These are phyloP conservation scores for Astrothelium subdiscretum DNA, from an alignment of 495 filamentous ascomycete genomes.

Conservation along the genomic window DNA sequence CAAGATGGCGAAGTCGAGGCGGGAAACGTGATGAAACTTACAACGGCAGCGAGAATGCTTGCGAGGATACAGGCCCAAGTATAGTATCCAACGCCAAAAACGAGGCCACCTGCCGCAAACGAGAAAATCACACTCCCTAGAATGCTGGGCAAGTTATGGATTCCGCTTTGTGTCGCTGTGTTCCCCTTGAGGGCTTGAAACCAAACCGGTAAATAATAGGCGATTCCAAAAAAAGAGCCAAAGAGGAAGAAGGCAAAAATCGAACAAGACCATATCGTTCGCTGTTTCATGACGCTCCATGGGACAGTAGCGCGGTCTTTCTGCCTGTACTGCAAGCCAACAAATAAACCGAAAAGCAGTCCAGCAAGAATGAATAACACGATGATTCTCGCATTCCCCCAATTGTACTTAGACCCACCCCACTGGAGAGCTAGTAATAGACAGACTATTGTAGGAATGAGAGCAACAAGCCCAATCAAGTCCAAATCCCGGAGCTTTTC, in stretches of 20 bases:
- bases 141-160: slow-evolving; percentile 67
- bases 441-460: slow-evolving; percentile 63
- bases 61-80: slow-evolving; percentile 46
- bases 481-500: slow-evolving; percentile 47
- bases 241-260: slow-evolving; percentile 22
- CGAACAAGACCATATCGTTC: slow-evolving; percentile 46
- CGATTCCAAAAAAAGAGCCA: slow-evolving; percentile 34
- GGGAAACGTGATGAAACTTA: no score
- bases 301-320: slow-evolving; percentile 70
- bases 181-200: slow-evolving; percentile 76
- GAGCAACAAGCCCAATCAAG: slow-evolving; percentile 50
- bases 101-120: slow-evolving; percentile 49
- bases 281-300: slow-evolving; percentile 56
- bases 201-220: slow-evolving; percentile 65
- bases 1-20: no score
- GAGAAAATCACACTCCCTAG: slow-evolving; percentile 46
- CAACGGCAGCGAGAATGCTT: slow-evolving; percentile 33
- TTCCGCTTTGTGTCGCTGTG: slow-evolving; percentile 57
- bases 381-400: slow-evolving; percentile 57
- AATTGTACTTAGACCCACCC: slow-evolving; percentile 62
- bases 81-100: slow-evolving; percentile 63
- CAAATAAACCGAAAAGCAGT: slow-evolving; percentile 51
- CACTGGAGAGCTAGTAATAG: slow-evolving; percentile 75
- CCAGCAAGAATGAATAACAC: slow-evolving; percentile 59
- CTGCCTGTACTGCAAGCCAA: slow-evolving; percentile 50